Conservation (phyloP, 2,329 filamentous ascomycete genomes). For the Botrytis tulipae region DNA sequence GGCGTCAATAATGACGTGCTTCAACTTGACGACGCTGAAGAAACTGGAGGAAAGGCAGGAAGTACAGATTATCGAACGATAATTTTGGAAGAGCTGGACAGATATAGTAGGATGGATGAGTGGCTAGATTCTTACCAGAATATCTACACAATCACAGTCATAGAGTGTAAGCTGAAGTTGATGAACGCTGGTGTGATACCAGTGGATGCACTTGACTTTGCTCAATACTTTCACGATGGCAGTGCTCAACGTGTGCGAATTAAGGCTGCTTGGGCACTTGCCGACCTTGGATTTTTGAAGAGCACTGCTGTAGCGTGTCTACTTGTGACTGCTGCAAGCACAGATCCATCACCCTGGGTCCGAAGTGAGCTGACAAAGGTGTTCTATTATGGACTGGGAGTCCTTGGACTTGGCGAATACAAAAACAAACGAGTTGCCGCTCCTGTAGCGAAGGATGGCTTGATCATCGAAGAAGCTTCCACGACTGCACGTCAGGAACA, state of each 20-base stretch:
- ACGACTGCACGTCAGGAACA: slow-evolving; percentile 48
- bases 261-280: slow-evolving; percentile 62
- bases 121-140: slow-evolving; percentile 69
- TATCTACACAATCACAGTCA: slow-evolving; percentile 60
- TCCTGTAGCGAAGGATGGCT: slow-evolving; percentile 24
- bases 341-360: slow-evolving; percentile 62
- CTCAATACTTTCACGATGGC: slow-evolving; percentile 63
- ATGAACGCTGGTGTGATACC: slow-evolving; percentile 65
- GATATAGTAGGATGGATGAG: slow-evolving; percentile 65
- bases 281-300: slow-evolving; percentile 61
- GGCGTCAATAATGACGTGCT: slow-evolving; percentile 35
- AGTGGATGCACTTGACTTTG: slow-evolving; percentile 53
- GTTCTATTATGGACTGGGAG: slow-evolving; percentile 58
- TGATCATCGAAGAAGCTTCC: slow-evolving; percentile 49
- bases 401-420: slow-evolving; percentile 62
- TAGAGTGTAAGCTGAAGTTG: slow-evolving; percentile 59
- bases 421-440: slow-evolving; percentile 31
- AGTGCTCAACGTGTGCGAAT: slow-evolving; percentile 62
- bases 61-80: slow-evolving; percentile 40
- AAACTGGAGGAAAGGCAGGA: slow-evolving; percentile 44
- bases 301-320: slow-evolving; percentile 55
- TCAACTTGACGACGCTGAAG: slow-evolving; percentile 44
- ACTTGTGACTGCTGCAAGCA: slow-evolving; percentile 57
- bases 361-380: slow-evolving; percentile 59
- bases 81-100: slow-evolving; percentile 62